Conservation (phyloP, 805 yeast species). For the Candida maesae region DNA sequence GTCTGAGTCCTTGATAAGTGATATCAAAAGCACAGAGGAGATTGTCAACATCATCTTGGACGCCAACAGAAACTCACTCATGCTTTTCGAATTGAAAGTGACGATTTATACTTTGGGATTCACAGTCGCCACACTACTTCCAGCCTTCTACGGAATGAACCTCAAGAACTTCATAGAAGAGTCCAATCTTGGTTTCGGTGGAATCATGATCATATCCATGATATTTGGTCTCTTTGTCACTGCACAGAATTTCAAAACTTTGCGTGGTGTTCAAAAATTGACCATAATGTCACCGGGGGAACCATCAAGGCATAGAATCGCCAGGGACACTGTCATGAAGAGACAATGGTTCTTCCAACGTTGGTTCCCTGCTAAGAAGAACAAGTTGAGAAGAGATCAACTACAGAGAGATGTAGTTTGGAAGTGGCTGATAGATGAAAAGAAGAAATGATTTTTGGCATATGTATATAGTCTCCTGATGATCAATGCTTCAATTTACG, state of each 20-base stretch:
- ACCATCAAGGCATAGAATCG: constrained; percentile 1
- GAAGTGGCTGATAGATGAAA: constrained; percentile 52
- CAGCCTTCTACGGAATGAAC: constrained; percentile 91
- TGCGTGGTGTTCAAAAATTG: constrained; percentile 59
- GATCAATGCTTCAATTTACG: too few relatives aligned
- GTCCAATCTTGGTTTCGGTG: constrained; percentile 56
- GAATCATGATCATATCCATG: constrained; percentile 49
- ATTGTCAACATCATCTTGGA: constrained; percentile 88
- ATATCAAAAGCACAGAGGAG: constrained; percentile 88
- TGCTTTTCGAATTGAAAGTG: constrained; percentile 80
- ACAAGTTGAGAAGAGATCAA: constrained; percentile 13
- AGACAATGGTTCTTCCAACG: constrained; percentile 7
- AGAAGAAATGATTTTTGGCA: constrained; percentile 34
- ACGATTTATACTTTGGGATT: constrained; percentile 82
- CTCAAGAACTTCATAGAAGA: constrained; percentile 75
- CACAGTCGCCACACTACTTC: constrained; percentile 78
- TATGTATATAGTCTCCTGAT: too few relatives aligned
- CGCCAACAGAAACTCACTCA: constrained; percentile 84
- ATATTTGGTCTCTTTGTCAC: constrained; percentile 54
- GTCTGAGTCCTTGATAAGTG: constrained; percentile 75
- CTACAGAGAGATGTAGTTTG: constrained; percentile 44
- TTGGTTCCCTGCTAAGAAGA: constrained; percentile 15
- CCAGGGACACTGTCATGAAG: not conserved
- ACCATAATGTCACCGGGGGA: constrained; percentile 47
- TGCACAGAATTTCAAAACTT: constrained; percentile 48